These are phyloP conservation scores for Populus tomentosa DNA, from an alignment of 441 rosid species.

Conservation along the genomic window DNA sequence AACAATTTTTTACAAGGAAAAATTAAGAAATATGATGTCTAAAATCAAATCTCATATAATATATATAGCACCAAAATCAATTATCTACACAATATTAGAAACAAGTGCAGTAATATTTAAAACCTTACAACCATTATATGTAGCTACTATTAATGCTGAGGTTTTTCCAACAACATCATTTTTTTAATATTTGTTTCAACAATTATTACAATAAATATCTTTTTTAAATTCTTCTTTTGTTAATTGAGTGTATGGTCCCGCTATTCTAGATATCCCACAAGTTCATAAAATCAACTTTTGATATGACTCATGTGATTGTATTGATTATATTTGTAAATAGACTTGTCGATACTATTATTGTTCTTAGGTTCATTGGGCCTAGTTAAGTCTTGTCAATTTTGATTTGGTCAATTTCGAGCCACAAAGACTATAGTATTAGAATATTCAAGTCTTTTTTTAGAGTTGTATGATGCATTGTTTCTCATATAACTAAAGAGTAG, in stretches of 20 bases:
- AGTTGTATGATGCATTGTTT: no score
- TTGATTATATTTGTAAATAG: neutral
- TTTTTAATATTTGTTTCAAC: neutral
- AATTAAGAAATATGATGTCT: neutral
- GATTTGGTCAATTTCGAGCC: no score
- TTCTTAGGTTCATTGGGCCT: no score
- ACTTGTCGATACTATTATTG: neutral
- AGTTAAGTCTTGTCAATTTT: no score
- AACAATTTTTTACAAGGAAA: neutral
- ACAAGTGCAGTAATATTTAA: neutral
- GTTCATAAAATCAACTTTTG: neutral
- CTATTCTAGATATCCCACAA: neutral
- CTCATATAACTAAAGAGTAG: no score
- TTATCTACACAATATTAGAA: conserved; percentile 2
- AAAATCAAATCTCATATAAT: conserved; percentile 12
- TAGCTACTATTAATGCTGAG: neutral
- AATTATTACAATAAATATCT: neutral
- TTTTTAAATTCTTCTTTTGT: neutral
- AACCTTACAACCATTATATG: neutral
- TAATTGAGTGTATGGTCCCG: neutral
- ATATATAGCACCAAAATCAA: neutral
- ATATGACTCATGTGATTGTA: neutral
- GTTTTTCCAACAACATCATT: neutral
- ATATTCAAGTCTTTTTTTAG: no score
- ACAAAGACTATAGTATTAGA: no score